Evolutionary conservation across 768 basidiomycete genomes (phyloP).

Genomic region (Auriscalpium microsporum): DNA sequence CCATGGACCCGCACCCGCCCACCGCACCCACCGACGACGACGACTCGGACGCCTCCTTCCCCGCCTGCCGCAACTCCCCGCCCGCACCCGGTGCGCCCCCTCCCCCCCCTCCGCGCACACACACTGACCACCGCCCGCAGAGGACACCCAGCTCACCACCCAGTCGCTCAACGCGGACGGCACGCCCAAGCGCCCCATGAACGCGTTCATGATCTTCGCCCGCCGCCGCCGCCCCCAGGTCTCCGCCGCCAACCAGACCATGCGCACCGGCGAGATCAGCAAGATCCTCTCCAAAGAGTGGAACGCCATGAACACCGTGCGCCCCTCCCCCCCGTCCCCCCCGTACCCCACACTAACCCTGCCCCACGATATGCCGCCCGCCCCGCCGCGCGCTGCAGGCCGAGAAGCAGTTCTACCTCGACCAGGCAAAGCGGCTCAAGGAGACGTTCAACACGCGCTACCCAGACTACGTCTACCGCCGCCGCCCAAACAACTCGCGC

Average conservation of each 20-base stretch:
- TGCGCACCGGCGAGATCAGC: slow-evolving; percentile 87
- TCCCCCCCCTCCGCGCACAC: no score
- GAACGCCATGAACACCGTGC: slow-evolving; percentile 70
- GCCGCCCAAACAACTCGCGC: slow-evolving; percentile 81
- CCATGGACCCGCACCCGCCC: no score
- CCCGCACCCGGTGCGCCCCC: no score
- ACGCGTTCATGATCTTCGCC: slow-evolving; percentile 92
- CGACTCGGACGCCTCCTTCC: no score
- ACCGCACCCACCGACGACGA: no score
- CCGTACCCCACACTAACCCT: slow-evolving; percentile 1
- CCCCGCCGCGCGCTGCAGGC: slow-evolving; percentile 40
- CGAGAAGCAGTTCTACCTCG: slow-evolving; percentile 82
- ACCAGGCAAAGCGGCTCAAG: slow-evolving; percentile 79
- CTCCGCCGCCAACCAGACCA: slow-evolving; percentile 76
- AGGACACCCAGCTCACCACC: slow-evolving; percentile 41
- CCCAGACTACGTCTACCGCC: slow-evolving; percentile 85
- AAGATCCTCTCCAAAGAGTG: slow-evolving; percentile 84
- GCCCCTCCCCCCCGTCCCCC: slow-evolving; percentile 15
- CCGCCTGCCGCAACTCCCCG: no score
- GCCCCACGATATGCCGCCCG: no score
- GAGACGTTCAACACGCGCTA: slow-evolving; percentile 80
- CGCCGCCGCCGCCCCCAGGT: slow-evolving; percentile 76
- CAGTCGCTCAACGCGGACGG: slow-evolving; percentile 83
- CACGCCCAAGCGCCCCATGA: slow-evolving; percentile 87
- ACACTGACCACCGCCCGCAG: no score